These are phyloP conservation scores for Aspergillus neotritici DNA, from an alignment of 2,329 filamentous ascomycete species.

Conservation along the genomic window DNA sequence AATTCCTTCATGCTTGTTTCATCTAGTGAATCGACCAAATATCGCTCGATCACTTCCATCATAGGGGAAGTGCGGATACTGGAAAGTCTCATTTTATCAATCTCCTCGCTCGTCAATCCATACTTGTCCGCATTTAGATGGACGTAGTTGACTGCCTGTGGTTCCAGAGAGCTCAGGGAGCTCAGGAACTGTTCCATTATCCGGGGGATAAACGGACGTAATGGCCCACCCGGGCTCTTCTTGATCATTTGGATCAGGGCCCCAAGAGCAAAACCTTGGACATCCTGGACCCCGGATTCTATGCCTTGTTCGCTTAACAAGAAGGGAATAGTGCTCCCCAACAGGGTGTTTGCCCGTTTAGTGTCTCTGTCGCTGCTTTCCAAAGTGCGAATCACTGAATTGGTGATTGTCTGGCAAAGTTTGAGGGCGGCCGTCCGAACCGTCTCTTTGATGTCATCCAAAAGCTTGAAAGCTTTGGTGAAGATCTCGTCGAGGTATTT, in stretches of 20 bases:
- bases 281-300: constrained; percentile 81
- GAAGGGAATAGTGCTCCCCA: constrained; percentile 83
- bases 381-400: constrained; percentile 75
- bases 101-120: constrained; percentile 78
- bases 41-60: constrained; percentile 85
- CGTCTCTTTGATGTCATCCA: constrained; percentile 92
- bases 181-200: constrained; percentile 77
- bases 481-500: constrained; percentile 81
- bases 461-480: constrained; percentile 77
- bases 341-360: constrained; percentile 69
- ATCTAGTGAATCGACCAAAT: constrained; percentile 72
- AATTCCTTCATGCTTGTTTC: constrained; percentile 69
- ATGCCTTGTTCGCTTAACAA: constrained; percentile 82
- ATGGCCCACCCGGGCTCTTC: constrained; percentile 67
- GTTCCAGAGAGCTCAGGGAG: constrained; percentile 80
- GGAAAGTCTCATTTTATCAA: constrained; percentile 78
- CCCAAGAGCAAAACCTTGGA: constrained; percentile 73
- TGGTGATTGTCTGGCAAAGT: constrained; percentile 77
- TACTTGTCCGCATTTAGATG: constrained; percentile 81
- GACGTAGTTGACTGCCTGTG: constrained; percentile 82
- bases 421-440: constrained; percentile 76
- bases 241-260: constrained; percentile 88
- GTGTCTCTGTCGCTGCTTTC: constrained; percentile 64
- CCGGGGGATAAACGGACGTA: constrained; percentile 74
- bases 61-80: constrained; percentile 82